These are phyloP conservation scores for Suillus bovinus DNA, from an alignment of 768 basidiomycete species.

Conservation along the genomic window DNA sequence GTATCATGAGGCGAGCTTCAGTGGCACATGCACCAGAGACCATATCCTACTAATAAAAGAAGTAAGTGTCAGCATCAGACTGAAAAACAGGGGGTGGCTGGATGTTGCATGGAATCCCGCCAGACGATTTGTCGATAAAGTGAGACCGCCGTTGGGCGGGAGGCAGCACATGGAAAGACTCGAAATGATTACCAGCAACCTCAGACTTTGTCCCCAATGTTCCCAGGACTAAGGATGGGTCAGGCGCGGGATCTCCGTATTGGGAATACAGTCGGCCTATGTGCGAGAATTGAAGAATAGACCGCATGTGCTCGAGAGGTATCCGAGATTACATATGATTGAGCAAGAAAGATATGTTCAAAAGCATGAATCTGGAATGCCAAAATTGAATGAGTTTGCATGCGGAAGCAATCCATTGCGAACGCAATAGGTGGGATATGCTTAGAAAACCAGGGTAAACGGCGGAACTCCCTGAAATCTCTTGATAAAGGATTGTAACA, in stretches of 20 bases:
- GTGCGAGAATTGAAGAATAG: neutral
- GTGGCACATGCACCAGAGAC: neutral
- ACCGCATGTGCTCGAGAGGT: neutral
- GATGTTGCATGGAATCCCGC: neutral
- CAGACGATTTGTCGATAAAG: neutral
- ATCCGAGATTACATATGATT: neutral
- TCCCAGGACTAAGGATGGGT: neutral
- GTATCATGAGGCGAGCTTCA: neutral
- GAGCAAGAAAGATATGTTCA: neutral
- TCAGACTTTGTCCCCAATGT: no score
- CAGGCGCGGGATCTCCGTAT: neutral
- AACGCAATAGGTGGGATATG: neutral
- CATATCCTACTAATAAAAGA: neutral
- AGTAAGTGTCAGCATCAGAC: neutral
- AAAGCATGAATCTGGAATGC: neutral
- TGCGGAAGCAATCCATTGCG: neutral
- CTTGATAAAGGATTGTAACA: neutral
- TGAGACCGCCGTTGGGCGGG: neutral
- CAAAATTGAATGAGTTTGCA: neutral
- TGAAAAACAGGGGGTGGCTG: neutral
- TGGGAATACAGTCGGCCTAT: neutral
- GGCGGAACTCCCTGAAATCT: neutral
- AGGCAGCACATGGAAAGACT: constrained; percentile 1
- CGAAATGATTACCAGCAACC: neutral
- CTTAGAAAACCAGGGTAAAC: neutral